Conservation (phyloP, 306 rosid species). For the Fragaria nilgerrensis region DNA sequence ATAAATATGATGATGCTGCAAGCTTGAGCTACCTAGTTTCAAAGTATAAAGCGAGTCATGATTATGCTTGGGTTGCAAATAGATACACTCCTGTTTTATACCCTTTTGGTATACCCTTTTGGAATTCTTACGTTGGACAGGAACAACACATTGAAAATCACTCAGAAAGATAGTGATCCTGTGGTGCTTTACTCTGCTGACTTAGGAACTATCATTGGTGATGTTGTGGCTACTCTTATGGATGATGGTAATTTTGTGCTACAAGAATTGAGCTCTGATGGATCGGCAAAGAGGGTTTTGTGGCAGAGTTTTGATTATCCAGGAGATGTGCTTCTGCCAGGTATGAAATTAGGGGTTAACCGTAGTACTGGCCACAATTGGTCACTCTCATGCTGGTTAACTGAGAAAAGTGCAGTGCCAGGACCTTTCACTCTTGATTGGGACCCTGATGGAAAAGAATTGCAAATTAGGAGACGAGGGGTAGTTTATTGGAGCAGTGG, state of each 20-base stretch:
- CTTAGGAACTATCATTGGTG: not conserved
- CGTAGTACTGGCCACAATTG: not conserved
- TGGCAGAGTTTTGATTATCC: conserved; percentile 20
- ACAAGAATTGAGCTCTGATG: not conserved
- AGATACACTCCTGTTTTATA: not conserved
- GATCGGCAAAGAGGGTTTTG: not conserved
- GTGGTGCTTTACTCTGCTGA: not conserved
- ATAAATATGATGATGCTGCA: not conserved
- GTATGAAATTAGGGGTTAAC: conserved; percentile 10
- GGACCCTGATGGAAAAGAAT: not conserved
- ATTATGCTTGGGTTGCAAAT: conserved; percentile 6
- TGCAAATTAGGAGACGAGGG: not conserved
- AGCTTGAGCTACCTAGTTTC: not conserved
- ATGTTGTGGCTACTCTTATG: not conserved
- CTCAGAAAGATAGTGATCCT: not conserved
- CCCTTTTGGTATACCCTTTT: not conserved
- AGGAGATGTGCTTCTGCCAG: not conserved
- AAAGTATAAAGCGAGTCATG: no score
- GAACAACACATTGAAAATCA: not conserved
- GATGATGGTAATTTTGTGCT: conserved; percentile 17
- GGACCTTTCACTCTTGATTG: conserved; percentile 9
- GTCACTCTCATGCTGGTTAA: not conserved
- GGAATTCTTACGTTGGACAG: not conserved
- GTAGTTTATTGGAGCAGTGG: conserved; percentile 14
- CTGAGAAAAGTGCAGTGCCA: not conserved